Base-by-base conservation (phyloP, 805 yeast genomes). In the Starmera caribaea region DNA sequence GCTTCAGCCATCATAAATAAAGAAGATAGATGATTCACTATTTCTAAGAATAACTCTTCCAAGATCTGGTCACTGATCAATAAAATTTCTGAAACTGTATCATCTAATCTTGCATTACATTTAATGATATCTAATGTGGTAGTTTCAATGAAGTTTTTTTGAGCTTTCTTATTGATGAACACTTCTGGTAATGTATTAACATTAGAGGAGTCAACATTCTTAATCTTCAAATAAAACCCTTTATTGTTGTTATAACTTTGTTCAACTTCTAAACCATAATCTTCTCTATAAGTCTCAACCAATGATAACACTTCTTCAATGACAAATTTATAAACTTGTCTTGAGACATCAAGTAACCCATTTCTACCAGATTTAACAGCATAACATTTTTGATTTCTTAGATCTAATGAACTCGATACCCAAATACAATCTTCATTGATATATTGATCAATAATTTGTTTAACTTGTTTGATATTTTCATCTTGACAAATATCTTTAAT, bases 1-100 rank as follows among this genome's bases (percentile, higher is more conserved):
- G 71, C 71, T 46, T 71, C 75, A 6, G 69, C 57, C 8, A 65
- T 45, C 63, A 68, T 63, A 35, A 67, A 69, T 15, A 63, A 43
- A 0, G 58, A 45, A 0, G 73, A 63, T 3, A 66, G 45, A 32
- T 55, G 51, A 5, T 41, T 38, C 3, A 55, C 41, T 9, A 62
- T 48, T 16, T 56, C 47, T 3, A 44, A 38, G 10, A 62, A 41
- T 1, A 69, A 38, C 2, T 52, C 51, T 16, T 61, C 63, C 1
- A 69, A 48, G 0, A 61, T 51, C 26, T 63, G 59, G 35, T 69
- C 73, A 37, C 74, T 68, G 39, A 69, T 56, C 4, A 62, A 44
- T 9, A 61, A 38, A 7, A 73, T 67, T 44, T 72, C 77, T 11
- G 57, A 48, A 15, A 61, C 49, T 1, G 68, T 57, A 33, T 65